Evolutionary conservation across 192 early-diverging fungal species (phyloP), one percentile per base, ranked within the genome.

Genomic region (Jimgerdemannia flammicorona): DNA sequence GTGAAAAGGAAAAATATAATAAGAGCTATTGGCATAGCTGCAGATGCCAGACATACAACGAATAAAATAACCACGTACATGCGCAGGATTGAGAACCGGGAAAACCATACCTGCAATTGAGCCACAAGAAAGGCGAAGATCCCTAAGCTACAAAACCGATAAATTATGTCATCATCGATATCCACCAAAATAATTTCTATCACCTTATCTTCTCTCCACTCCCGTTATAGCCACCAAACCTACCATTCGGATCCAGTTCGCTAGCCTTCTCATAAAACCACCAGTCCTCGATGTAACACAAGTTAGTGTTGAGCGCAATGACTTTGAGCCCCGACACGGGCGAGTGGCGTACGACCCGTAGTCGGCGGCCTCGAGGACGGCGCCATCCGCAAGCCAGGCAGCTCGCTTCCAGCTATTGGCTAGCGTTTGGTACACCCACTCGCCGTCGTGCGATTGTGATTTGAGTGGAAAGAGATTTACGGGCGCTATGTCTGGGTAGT

Each of bases 261-360:
- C 78, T 76, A 20, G 77, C 76, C 9, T 79, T 67, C 20, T 77
- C 80, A 74, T 86, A 83, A 9, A 86, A 74, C 80, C 86, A 88
- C 71, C 80, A 87, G 80, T 90, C 87, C 10, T 84, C 17, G 39
- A 79, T 84, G 70, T 90, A 90, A 43, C 87, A 90, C 49, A 87
- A 90, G 71, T 88, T 90, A 59, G 84, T 90, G 69, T 90, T 90
- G 3, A 90, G 54, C 7, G 83, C 82, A 66, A 90, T 84, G 43
- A 90, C 73, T 19, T 82, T 79, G 19, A 90, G 65, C 0, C 86
- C 86, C 59, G 77, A 73, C 3, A 72, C n/a, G 88, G 88, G 67
- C 80, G 81, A 1, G 75, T 73, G 3, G 83, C 81, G 76, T 90
- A 90, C 41, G 79, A 81, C 59, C 87, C 87, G 29, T 78, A 82